Percentiles rank a stretch among this genome's conserved stretches.
phyloP scores from a whole-genome alignment of 805 yeast species.

The Spathaspora passalidarum region DNA sequence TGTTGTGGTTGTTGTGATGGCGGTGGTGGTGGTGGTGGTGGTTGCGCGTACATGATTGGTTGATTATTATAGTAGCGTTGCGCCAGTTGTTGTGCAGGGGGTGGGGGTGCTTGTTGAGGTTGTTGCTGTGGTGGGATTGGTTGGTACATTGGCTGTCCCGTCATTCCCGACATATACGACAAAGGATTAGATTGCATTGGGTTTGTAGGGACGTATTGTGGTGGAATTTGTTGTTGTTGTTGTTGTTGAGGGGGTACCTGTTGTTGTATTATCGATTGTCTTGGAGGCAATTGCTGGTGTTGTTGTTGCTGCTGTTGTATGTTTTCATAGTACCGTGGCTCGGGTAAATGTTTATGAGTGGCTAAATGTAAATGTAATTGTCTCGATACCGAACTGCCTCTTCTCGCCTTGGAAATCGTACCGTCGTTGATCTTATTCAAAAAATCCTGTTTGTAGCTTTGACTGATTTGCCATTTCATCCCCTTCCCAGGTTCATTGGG shows the following conservation, averaged over 20 bases:
- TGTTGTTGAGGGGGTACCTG: conserved; percentile 5
- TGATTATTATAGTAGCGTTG: conserved; percentile 2
- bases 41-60: conserved; percentile 1
- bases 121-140: background rate
- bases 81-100: conserved; percentile 5
- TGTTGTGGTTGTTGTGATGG: background rate
- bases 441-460: conserved; percentile 79
- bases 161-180: conserved; percentile 13
- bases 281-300: conserved; percentile 3
- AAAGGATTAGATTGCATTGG: conserved; percentile 21
- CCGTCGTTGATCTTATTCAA: conserved; percentile 77
- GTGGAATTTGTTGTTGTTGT: conserved; percentile 4
- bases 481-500: conserved; percentile 98
- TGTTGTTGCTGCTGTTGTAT: conserved; percentile 16
- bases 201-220: conserved; percentile 12
- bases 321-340: conserved; percentile 25
- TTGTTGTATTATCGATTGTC: background rate
- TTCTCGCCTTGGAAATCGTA: conserved; percentile 64
- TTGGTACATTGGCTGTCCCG: conserved; percentile 1
- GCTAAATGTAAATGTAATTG: conserved; percentile 75
- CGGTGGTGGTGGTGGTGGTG: background rate
- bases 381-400: conserved; percentile 80
- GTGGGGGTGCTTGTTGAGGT: conserved; percentile 1
- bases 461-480: conserved; percentile 97
- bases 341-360: conserved; percentile 53